phyloP scores from a whole-genome alignment of 768 basidiomycete genomes.

The Pulveroboletus sp. region DNA sequence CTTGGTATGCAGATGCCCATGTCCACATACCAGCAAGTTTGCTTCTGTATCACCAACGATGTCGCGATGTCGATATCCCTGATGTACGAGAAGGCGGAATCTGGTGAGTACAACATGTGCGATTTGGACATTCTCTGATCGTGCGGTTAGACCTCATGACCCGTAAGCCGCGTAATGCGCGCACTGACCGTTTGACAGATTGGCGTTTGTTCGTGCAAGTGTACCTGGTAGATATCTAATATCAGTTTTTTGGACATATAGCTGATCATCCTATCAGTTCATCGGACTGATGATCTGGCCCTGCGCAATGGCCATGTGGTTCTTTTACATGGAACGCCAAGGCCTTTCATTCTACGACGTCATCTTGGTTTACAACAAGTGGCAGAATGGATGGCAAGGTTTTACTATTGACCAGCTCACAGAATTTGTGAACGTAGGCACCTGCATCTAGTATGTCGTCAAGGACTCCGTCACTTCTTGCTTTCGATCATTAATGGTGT shows the following conservation, averaged over 20 bases:
- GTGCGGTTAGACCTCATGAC: slow-evolving; percentile 37
- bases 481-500: not conserved
- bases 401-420: slow-evolving; percentile 28
- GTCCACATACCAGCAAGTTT: slow-evolving; percentile 49
- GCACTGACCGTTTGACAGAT: slow-evolving; percentile 45
- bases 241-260: not conserved
- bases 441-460: slow-evolving; percentile 39
- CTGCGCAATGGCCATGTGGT: slow-evolving; percentile 40
- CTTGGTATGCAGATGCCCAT: slow-evolving; percentile 58
- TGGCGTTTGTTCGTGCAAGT: slow-evolving; percentile 48
- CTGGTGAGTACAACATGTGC: slow-evolving; percentile 27
- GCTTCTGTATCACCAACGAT: slow-evolving; percentile 52
- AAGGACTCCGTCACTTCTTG: slow-evolving; percentile 20
- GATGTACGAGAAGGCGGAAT: slow-evolving; percentile 50
- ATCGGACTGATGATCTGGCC: slow-evolving; percentile 44
- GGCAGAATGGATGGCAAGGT: slow-evolving; percentile 36
- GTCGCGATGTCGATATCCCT: slow-evolving; percentile 47
- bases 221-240: slow-evolving; percentile 35
- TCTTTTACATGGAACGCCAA: slow-evolving; percentile 36
- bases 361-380: slow-evolving; percentile 38
- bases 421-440: slow-evolving; percentile 37
- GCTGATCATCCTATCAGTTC: slow-evolving; percentile 28
- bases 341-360: slow-evolving; percentile 33
- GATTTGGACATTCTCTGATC: not conserved
- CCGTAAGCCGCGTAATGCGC: slow-evolving; percentile 47